A percentile compares a stretch with the other conserved stretches of the same genome.
Evolutionary conservation across 495 filamentous ascomycete genomes (phyloP).

Genomic region (Corynascus novoguineensis): DNA sequence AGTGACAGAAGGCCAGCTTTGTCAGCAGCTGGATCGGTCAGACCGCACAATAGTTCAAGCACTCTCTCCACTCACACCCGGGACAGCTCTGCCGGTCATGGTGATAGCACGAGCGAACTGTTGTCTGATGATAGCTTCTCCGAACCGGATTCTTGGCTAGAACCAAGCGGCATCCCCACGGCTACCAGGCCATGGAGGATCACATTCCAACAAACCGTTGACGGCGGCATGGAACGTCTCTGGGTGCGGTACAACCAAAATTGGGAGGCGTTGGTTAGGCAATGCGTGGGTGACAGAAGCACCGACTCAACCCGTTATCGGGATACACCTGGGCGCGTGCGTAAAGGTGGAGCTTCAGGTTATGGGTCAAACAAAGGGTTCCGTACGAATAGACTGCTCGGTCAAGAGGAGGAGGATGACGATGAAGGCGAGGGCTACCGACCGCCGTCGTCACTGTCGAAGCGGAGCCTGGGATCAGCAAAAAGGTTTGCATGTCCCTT

Average conservation of each 20-base stretch:
- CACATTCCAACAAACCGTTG: constrained; percentile 13
- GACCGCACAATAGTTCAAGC: constrained; percentile 24
- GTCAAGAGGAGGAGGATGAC: constrained; percentile 21
- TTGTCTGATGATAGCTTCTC: constrained; percentile 26
- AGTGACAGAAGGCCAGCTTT: not conserved
- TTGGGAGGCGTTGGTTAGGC: constrained; percentile 22
- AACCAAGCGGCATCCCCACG: constrained; percentile 3
- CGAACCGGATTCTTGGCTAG: constrained; percentile 23
- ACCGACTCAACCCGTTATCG: constrained; percentile 1
- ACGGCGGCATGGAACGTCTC: constrained; percentile 15
- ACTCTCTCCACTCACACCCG: constrained; percentile 12
- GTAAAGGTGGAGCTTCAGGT: constrained; percentile 11
- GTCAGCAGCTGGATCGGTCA: not conserved
- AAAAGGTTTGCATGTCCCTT: constrained; percentile 29
- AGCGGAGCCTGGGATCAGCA: not conserved
- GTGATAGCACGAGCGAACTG: constrained; percentile 21
- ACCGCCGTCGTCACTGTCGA: constrained; percentile 17
- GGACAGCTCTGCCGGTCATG: constrained; percentile 2
- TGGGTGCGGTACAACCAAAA: constrained; percentile 26
- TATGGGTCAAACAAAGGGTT: constrained; percentile 6
- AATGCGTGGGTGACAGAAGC: constrained; percentile 15
- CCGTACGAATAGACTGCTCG: not conserved
- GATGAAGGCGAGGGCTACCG: constrained; percentile 21
- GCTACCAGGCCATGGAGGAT: constrained; percentile 11
- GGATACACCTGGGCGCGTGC: constrained; percentile 12